phyloP scores from a whole-genome alignment of 371 early-diverging fungal genomes.

The Neoconidiobolus thromboides region DNA sequence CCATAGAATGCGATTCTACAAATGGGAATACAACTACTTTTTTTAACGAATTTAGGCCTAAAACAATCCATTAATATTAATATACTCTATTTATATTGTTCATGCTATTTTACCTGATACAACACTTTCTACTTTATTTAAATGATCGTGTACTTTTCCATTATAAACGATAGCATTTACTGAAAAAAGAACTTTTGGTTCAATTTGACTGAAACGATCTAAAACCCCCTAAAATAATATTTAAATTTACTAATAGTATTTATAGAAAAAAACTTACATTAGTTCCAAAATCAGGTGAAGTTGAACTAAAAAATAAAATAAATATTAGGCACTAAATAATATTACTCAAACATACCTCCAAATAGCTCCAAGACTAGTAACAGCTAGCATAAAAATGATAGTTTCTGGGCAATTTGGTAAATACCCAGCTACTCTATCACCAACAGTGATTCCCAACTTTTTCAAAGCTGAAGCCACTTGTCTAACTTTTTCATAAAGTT shows the following conservation, averaged over 20 bases:
- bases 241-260: not conserved
- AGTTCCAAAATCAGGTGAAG: conserved; percentile 91
- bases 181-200: conserved; percentile 83
- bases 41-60: conserved; percentile 9
- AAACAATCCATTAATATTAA: no score
- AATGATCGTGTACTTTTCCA: conserved; percentile 62
- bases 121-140: conserved; percentile 53
- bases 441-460: conserved; percentile 41
- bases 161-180: conserved; percentile 80
- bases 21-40: conserved; percentile 63
- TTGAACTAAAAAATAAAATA: conserved; percentile 20
- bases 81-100: no score
- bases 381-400: conserved; percentile 76
- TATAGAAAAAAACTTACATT: conserved; percentile 22
- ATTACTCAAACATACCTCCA: conserved; percentile 45
- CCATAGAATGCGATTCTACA: conserved; percentile 17
- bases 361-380: conserved; percentile 84
- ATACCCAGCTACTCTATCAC: conserved; percentile 88
- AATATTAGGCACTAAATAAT: conserved; percentile 2
- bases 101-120: conserved; percentile 19
- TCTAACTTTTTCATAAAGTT: conserved; percentile 54
- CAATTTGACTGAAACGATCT: conserved; percentile 87
- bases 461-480: conserved; percentile 53
- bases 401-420: conserved; percentile 80
- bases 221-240: conserved; percentile 47